Evolutionary conservation across 2,329 filamentous ascomycete species (phyloP).

Genomic region (Emergomyces pasteurianus): DNA sequence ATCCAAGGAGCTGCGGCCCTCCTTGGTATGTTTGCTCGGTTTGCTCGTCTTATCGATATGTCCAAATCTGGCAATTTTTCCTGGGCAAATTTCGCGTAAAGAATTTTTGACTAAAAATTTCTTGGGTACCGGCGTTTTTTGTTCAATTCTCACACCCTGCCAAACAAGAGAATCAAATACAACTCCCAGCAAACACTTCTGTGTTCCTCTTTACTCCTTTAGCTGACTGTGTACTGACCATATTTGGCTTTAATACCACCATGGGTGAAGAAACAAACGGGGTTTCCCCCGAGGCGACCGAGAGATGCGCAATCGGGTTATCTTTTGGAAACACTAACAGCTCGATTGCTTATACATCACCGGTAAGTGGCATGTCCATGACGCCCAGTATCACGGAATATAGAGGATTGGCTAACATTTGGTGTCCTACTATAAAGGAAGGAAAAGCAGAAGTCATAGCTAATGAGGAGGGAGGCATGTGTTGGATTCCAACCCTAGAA

Average conservation of each 20-base stretch:
- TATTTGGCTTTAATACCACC: background rate
- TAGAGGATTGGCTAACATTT: conserved; percentile 8
- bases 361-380: conserved; percentile 29
- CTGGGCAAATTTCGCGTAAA: background rate
- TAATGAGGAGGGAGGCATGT: conserved; percentile 89
- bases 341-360: conserved; percentile 80
- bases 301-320: conserved; percentile 73
- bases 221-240: background rate
- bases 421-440: conserved; percentile 40
- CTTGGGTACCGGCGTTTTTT: background rate
- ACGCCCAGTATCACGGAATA: background rate
- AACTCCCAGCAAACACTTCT: background rate
- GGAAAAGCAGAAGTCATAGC: conserved; percentile 97
- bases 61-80: background rate
- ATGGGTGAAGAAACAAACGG: conserved; percentile 45
- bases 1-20: too few relatives aligned
- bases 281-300: conserved; percentile 31
- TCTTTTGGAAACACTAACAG: conserved; percentile 98
- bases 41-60: conserved; percentile 2
- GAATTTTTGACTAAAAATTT: conserved; percentile 5
- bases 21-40: background rate
- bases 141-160: background rate
- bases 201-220: background rate
- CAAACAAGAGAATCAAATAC: background rate
- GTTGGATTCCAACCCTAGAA: background rate